Percentiles rank a stretch among this genome's conserved stretches.
These are phyloP conservation scores for Entamoeba histolytica DNA, from an alignment of 208 protist genomes.

Conservation along the genomic window DNA sequence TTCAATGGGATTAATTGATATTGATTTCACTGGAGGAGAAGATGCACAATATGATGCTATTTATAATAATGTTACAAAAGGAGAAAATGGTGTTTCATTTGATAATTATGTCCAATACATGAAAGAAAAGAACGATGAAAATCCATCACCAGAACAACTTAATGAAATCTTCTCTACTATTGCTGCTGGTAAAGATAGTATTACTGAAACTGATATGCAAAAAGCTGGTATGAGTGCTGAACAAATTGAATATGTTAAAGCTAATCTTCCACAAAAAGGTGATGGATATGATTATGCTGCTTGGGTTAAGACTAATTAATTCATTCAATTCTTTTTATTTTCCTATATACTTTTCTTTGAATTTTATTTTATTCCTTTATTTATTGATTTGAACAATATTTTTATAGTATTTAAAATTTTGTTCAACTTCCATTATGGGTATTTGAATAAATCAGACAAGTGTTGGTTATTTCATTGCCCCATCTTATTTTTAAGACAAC, in stretches of 20 bases:
- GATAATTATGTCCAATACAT: background rate
- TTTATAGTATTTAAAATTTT: no score
- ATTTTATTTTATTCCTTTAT: background rate
- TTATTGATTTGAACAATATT: no score
- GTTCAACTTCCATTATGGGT: no score
- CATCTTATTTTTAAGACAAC: background rate
- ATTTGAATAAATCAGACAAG: no score
- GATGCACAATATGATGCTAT: background rate
- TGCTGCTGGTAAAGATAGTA: background rate
- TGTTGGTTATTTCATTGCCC: no score
- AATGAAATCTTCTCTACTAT: background rate
- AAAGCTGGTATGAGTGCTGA: background rate
- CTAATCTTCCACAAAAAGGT: background rate
- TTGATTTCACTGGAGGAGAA: no score
- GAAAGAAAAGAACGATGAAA: background rate
- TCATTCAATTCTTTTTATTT: background rate
- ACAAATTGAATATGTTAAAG: background rate
- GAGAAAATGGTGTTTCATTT: background rate
- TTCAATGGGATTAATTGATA: no score
- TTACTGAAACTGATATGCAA: background rate
- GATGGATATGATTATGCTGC: background rate
- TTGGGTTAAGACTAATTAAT: background rate
- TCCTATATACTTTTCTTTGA: no score
- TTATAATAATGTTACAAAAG: background rate
- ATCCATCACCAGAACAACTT: background rate